Percentiles rank a stretch among this genome's conserved stretches.
These are phyloP conservation scores for Aegle marmelos DNA, from an alignment of 345 rosid species.

Conservation along the genomic window DNA sequence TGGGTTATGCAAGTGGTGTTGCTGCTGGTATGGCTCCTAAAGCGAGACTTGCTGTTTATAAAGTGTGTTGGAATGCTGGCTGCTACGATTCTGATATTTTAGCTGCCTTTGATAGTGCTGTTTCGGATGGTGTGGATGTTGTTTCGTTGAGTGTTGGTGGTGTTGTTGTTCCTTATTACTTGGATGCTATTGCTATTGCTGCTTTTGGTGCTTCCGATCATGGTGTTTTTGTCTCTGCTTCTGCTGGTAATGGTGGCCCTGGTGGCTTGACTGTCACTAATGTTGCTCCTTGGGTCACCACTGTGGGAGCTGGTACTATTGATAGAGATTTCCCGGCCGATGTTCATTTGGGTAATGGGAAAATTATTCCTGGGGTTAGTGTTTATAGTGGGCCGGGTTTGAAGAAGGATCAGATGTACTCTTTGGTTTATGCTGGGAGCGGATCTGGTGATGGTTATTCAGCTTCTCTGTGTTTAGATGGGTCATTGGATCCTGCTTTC, in stretches of 20 bases:
- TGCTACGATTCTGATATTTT: slow-evolving; percentile 92
- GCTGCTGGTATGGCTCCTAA: slow-evolving; percentile 97
- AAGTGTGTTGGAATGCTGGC: slow-evolving; percentile 92
- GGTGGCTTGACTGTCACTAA: slow-evolving; percentile 78
- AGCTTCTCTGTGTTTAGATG: slow-evolving; percentile 76
- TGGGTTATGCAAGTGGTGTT: slow-evolving; percentile 77
- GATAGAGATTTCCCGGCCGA: slow-evolving; percentile 85
- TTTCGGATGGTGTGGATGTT: slow-evolving; percentile 80
- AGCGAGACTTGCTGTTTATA: slow-evolving; percentile 83
- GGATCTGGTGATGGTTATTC: slow-evolving; percentile 72
- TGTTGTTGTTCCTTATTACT: slow-evolving; percentile 79
- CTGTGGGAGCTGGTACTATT: slow-evolving; percentile 83
- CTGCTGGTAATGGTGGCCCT: slow-evolving; percentile 96
- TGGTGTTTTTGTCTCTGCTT: slow-evolving; percentile 79
- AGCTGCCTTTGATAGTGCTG: slow-evolving; percentile 84
- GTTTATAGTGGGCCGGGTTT: slow-evolving; percentile 64
- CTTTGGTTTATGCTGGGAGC: slow-evolving; percentile 69
- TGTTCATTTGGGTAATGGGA: slow-evolving; percentile 71
- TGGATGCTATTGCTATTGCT: slow-evolving; percentile 90
- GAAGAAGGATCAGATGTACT: slow-evolving; percentile 53
- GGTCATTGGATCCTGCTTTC: slow-evolving; percentile 56
- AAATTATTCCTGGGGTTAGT: slow-evolving; percentile 57
- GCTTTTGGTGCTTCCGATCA: slow-evolving; percentile 73
- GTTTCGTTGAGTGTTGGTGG: slow-evolving; percentile 89
- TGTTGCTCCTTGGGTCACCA: slow-evolving; percentile 81